Evolutionary conservation across 768 basidiomycete genomes (phyloP), one percentile per base, ranked within the genome.

Genomic region (Xanthoconium stramineum): DNA sequence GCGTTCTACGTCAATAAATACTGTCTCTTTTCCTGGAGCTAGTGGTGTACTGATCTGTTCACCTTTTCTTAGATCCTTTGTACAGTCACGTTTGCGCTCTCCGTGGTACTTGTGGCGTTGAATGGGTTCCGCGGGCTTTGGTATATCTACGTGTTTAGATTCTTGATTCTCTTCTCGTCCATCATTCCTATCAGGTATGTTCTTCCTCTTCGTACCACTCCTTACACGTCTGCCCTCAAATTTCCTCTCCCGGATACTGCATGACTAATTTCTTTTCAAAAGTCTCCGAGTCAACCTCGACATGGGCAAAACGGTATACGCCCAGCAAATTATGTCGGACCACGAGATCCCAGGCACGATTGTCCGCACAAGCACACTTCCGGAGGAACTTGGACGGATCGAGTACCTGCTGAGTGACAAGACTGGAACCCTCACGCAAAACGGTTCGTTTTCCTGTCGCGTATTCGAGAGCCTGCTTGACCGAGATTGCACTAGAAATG

Each of bases 261-360:
- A 15, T 36, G 13, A 28, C 54, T 60, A 17, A 56, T 33, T 1
- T 44, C 19, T 51, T 33, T 0, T 15, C 15, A 14, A 50, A 7
- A 98, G 95, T 79, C 77, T 99, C 53, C 90, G 97, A n/a, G 96
- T 99, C 51, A 99, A 99, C 64, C 81, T 99, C 51, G 97, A 99
- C 71, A 98, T 99, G 95, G 97, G 97, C 54, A 99, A 99, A 75
- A 98, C 95, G 1, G 90, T 98, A 42, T 99, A 99, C 64, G 94
- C 93, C 0, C 87, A 90, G 42, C 91, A 94, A 61, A 98, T 98
- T 54, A 94, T 95, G 88, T 87, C 83, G 50, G 97, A 98, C 74
- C 68, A 63, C 44, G 93, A 98, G 72, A 99, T 99, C 61, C 93
- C 94, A 5, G 84, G 86, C 46, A 97, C 97, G 5, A 97, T 98